Base-by-base conservation (phyloP, 257 asterid genomes). In the Galeopsis tetrahit region DNA sequence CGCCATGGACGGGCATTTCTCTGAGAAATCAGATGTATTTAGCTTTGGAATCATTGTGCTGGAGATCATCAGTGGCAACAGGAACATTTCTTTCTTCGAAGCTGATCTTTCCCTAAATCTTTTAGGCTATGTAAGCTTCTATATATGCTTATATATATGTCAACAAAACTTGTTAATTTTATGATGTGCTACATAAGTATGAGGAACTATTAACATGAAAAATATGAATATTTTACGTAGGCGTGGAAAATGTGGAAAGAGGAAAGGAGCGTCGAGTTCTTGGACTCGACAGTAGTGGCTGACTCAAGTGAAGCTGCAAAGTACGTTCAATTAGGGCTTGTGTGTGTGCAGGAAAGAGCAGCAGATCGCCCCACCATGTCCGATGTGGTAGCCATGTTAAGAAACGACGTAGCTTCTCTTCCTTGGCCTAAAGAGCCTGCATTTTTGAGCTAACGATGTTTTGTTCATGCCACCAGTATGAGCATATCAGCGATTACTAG, bases 31-130 rank as follows among this genome's bases (percentile, higher is more conserved):
- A 0, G 88, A 83, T 42, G 88, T 85, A 35, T 85, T 75, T 67
- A 80, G 85, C 57, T 84, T 80, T 28, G 88, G 91, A 11, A 81
- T 82, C 0, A 55, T 82, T 76, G 66, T 85, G 39, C 82, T 85
- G 40, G 89, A 85, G 84, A 82, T 85, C 35, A 57, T 85, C 9
- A 70, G 90, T 64, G 85, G 87, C 17, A 85, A 77, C 82, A 82
- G 63, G 75, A 85, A 74, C 73, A 81, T 83, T 39, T 55, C 67
- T 55, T 73, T 51, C 71, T 73, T 53, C 11, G 38, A 63, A 14
- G n/a, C 46, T 49, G 66, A 40, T 64, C 66, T 39, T 14, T 64
- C 64, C 10, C 38, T 73, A 2, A 73, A 73, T 53, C 71, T 73
- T 60, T 71, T 64, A 4, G 64, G 66, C 57, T 64, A 64, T 34